A percentile compares a stretch with the other conserved stretches of the same genome.
Conservation (phyloP, 1,284 basidiomycete genomes). For the Malassezia globosa region DNA sequence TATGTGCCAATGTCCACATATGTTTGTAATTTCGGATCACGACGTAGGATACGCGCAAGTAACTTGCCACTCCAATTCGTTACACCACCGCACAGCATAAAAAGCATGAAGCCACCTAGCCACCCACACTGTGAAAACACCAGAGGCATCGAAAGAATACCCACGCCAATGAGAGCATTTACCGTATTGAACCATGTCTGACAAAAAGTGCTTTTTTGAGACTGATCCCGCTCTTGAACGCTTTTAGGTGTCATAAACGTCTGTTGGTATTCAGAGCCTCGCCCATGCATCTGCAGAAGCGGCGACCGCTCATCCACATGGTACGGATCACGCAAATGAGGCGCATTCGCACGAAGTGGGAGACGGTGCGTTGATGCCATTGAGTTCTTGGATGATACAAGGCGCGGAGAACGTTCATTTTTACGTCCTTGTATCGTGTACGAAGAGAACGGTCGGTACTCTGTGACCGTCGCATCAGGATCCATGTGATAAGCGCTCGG, state of each 20-base stretch:
- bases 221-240: slow-evolving; percentile 11
- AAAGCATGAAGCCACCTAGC: slow-evolving; percentile 30
- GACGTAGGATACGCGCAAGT: slow-evolving; percentile 38
- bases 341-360: slow-evolving; percentile 12
- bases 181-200: slow-evolving; percentile 46
- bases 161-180: slow-evolving; percentile 42
- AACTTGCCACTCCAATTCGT: slow-evolving; percentile 46
- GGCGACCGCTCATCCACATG: slow-evolving; percentile 11
- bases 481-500: slow-evolving; percentile 26
- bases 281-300: slow-evolving; percentile 4
- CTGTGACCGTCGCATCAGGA: neutral
- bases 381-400: no score
- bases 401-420: no score
- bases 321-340: slow-evolving; percentile 26
- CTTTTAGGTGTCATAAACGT: neutral
- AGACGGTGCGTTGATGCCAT: no score
- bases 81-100: slow-evolving; percentile 33
- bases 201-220: slow-evolving; percentile 33
- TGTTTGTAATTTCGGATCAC: slow-evolving; percentile 34
- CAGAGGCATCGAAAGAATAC: slow-evolving; percentile 41
- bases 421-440: slow-evolving; percentile 3
- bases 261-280: slow-evolving; percentile 5
- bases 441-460: neutral
- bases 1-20: slow-evolving; percentile 44
- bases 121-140: slow-evolving; percentile 39